Percentiles rank a stretch among this genome's conserved stretches.
Evolutionary conservation across 2,329 filamentous ascomycete genomes (phyloP).

Genomic region (Fusarium napiforme): DNA sequence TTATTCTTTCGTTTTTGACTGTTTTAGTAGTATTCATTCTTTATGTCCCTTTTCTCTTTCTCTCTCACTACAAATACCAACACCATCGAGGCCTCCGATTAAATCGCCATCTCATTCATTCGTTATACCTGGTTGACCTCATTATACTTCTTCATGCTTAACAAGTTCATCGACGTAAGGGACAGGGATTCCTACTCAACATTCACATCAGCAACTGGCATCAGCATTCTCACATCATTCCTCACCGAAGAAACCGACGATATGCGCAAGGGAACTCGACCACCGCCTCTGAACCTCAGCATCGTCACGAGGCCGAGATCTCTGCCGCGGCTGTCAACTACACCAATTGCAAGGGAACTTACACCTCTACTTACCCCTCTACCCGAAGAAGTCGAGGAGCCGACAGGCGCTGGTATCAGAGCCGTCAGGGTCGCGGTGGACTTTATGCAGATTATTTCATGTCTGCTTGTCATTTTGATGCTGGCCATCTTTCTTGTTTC

Average conservation of each 20-base stretch:
- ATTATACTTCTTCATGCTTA: slow-evolving; percentile 34
- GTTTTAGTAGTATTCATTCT: slow-evolving; percentile 13
- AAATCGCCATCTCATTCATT: background rate
- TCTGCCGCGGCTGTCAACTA: slow-evolving; percentile 39
- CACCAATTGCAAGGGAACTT: slow-evolving; percentile 37
- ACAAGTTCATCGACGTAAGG: slow-evolving; percentile 22
- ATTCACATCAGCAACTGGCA: slow-evolving; percentile 26
- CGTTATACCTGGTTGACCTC: background rate
- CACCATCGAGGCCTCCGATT: slow-evolving; percentile 18
- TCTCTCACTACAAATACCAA: background rate
- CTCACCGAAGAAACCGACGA: slow-evolving; percentile 19
- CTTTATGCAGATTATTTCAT: slow-evolving; percentile 47
- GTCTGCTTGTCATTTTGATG: slow-evolving; percentile 47
- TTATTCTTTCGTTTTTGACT: slow-evolving; percentile 1
- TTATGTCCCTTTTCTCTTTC: background rate
- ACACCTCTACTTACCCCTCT: slow-evolving; percentile 41
- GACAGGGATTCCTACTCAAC: slow-evolving; percentile 30
- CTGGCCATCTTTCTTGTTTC: slow-evolving; percentile 48
- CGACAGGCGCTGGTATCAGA: slow-evolving; percentile 36
- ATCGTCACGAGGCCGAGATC: slow-evolving; percentile 40
- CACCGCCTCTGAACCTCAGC: slow-evolving; percentile 50
- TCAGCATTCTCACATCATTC: slow-evolving; percentile 19
- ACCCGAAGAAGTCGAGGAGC: slow-evolving; percentile 40
- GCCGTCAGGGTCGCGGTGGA: slow-evolving; percentile 47
- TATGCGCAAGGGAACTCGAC: slow-evolving; percentile 48